A percentile compares a stretch with the other conserved stretches of the same genome.
Evolutionary conservation across 441 rosid genomes (phyloP).

Genomic region (Croton setiger): DNA sequence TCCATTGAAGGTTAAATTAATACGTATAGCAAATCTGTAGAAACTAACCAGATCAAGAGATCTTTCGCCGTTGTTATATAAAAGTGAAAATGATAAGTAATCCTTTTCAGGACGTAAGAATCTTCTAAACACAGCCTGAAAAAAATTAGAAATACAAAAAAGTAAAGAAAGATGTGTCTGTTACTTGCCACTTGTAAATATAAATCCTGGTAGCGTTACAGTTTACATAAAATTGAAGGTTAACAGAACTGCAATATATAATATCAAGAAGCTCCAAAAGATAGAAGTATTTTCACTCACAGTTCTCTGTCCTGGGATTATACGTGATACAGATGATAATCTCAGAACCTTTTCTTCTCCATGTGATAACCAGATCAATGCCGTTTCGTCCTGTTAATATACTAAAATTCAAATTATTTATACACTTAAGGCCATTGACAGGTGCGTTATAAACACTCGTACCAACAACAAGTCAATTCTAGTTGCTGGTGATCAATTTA

Average conservation of each 20-base stretch:
- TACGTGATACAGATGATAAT: conserved; percentile 52
- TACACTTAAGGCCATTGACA: conserved; percentile 23
- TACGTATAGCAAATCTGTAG: not conserved
- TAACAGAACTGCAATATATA: conserved; percentile 10
- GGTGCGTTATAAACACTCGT: not conserved
- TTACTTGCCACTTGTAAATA: not conserved
- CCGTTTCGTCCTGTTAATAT: conserved; percentile 70
- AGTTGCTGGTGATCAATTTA: not conserved
- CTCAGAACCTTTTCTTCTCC: conserved; percentile 64
- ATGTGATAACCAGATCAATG: conserved; percentile 71
- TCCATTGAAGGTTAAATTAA: not conserved
- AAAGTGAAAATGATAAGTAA: conserved; percentile 83
- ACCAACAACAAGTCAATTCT: not conserved
- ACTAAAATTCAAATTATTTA: conserved; percentile 43
- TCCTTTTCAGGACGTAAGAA: conserved; percentile 89
- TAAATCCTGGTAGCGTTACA: not conserved
- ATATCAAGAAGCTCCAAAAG: conserved; percentile 11
- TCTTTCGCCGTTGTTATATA: conserved; percentile 81
- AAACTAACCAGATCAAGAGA: conserved; percentile 88
- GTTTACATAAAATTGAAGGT: conserved; percentile 9
- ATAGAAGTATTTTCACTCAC: conserved; percentile 43
- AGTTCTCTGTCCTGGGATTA: conserved; percentile 88
- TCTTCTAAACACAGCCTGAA: conserved; percentile 86
- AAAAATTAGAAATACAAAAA: not conserved
- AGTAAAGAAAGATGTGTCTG: conserved; percentile 14